phyloP scores from a whole-genome alignment of 2,329 filamentous ascomycete species.

The Diaporthe sp. region DNA sequence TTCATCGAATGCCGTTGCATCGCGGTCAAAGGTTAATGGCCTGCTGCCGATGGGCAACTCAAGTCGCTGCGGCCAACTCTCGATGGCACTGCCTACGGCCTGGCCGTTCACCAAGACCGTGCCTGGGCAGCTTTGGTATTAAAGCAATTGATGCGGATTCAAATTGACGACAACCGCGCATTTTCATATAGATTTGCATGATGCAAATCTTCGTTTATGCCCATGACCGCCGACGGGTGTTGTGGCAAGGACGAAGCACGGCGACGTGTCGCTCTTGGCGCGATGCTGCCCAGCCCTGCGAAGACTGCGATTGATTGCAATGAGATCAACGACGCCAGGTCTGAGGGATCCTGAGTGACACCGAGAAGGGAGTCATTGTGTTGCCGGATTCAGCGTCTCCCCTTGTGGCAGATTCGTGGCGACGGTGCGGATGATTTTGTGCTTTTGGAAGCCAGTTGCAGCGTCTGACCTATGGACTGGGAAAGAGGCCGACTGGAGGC shows the following conservation, averaged over 20 bases:
- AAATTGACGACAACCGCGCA: not conserved
- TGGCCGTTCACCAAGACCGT: not conserved
- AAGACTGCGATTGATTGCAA: constrained; percentile 1
- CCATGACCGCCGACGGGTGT: not conserved
- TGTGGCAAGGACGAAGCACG: not conserved
- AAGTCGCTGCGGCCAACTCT: not conserved
- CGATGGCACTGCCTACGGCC: not conserved
- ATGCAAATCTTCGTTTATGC: not conserved
- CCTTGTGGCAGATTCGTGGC: not conserved
- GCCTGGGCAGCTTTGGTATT: not conserved
- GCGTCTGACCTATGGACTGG: not conserved
- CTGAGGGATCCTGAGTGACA: not conserved
- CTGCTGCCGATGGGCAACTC: not conserved
- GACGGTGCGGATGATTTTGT: not conserved
- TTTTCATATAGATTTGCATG: not conserved
- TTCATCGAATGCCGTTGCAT: not conserved
- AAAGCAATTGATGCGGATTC: not conserved
- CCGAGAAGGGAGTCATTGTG: not conserved
- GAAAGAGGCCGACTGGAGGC: not conserved
- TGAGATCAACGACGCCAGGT: not conserved
- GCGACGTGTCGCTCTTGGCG: not conserved
- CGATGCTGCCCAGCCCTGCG: not conserved
- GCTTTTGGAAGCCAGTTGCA: not conserved
- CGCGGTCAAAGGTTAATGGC: not conserved
- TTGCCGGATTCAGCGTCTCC: not conserved